Base-by-base conservation (phyloP, 495 filamentous ascomycete genomes). In the Neurospora sp. region DNA sequence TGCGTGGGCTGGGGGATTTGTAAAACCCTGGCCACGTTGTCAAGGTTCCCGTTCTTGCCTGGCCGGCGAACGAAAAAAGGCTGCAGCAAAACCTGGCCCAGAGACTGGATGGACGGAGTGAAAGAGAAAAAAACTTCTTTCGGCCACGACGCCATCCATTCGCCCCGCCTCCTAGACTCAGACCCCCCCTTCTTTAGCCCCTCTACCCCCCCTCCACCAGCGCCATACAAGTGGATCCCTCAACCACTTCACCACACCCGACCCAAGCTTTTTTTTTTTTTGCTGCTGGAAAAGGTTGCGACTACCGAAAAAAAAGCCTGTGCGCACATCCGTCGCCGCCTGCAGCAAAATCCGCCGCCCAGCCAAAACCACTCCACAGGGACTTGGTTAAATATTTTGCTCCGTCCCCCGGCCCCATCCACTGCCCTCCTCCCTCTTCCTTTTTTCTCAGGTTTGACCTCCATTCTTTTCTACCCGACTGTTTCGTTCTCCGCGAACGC, bases 111-210 rank as follows among this genome's bases (percentile, higher is more conserved):
- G 6, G 71, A 12, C 38, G 12, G 53, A 35, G 71, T 69, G 68
- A 72, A 72, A 70, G 70, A 69, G 47, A 70, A 78, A 77, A 78
- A 79, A 79, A 76, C 75, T 42, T 70, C 75, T 80, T 80, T 77
- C 74, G 73, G 73, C 53, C 53, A 65, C 70, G 45, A 72, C 73
- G 71, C 74, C 71, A 1, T 42, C 77, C 6, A 61, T 14, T 53
- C 27, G 20, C 53, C 27, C 53, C 27, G 53, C 27, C 53, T 35
- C 53, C 14, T 18, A 37, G 53, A 37, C 27, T 9, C 27, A 65
- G 53, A 35, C 53, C 53, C 53, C 45, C 47, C 22, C 3, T 1
- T 61, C 47, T 14, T 59, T 31, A 61, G 47, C 22, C 12, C 20
- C 47, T 61, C 47, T 61, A 61, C 47, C 22, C 53, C 53, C 77